These are phyloP conservation scores for Grosmannia serpens DNA, from an alignment of 2,329 filamentous ascomycete species.

Conservation along the genomic window DNA sequence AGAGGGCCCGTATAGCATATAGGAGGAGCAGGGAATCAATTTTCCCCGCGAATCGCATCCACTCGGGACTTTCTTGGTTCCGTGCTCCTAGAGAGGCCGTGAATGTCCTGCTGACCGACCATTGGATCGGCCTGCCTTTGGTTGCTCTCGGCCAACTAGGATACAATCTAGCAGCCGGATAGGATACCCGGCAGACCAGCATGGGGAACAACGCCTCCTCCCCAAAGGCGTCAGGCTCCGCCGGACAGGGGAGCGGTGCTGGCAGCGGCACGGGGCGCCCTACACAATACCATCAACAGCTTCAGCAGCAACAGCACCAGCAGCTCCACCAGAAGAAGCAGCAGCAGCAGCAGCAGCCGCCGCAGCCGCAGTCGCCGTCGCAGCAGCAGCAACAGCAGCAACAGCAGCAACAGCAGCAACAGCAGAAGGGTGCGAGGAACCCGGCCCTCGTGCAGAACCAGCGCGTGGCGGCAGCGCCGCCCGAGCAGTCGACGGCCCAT, in stretches of 20 bases:
- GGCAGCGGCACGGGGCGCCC: slow-evolving; percentile 18
- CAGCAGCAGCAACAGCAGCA: slow-evolving; percentile 15
- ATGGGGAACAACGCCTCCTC: slow-evolving; percentile 36
- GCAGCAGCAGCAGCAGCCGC: slow-evolving; percentile 15
- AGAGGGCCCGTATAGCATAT: not conserved
- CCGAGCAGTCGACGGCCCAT: slow-evolving; percentile 50
- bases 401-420: slow-evolving; percentile 12
- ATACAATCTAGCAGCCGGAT: not conserved
- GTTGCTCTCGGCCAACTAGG: not conserved
- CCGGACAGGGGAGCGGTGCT: slow-evolving; percentile 10
- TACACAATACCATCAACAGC: slow-evolving; percentile 23
- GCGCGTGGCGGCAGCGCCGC: slow-evolving; percentile 45
- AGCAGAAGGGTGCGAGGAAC: slow-evolving; percentile 21
- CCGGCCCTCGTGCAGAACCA: slow-evolving; percentile 45
- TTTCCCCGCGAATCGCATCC: not conserved
- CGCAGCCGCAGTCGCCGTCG: slow-evolving; percentile 13
- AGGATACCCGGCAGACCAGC: slow-evolving; percentile 9
- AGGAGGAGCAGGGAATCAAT: not conserved
- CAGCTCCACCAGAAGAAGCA: slow-evolving; percentile 13
- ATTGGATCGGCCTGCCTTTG: not conserved
- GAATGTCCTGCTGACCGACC: not conserved
- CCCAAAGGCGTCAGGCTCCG: slow-evolving; percentile 24
- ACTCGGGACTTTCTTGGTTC: not conserved
- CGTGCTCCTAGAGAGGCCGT: not conserved
- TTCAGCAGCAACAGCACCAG: slow-evolving; percentile 16